phyloP scores from a whole-genome alignment of 306 rosid genomes.

The Vigna hirtella region DNA sequence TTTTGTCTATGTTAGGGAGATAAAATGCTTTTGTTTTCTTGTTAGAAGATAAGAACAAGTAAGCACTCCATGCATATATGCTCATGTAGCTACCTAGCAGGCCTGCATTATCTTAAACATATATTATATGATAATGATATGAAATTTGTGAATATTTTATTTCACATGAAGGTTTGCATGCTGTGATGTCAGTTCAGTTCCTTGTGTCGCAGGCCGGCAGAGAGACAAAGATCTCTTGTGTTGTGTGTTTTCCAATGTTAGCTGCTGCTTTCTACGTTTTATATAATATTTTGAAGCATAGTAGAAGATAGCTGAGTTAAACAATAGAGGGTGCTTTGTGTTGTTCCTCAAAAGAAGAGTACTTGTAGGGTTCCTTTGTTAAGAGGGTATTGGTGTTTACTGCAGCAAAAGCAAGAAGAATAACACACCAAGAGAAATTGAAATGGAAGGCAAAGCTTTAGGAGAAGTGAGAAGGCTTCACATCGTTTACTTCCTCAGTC shows the following conservation, averaged over 20 bases:
- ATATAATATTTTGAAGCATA: constrained; percentile 46
- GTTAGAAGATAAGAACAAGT: not conserved
- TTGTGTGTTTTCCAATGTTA: constrained; percentile 48
- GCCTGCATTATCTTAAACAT: constrained; percentile 50
- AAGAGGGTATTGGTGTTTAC: constrained; percentile 39
- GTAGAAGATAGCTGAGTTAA: not conserved
- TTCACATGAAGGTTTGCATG: constrained; percentile 33
- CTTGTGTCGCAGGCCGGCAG: constrained; percentile 68
- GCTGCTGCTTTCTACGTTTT: constrained; percentile 38
- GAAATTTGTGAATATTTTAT: constrained; percentile 35
- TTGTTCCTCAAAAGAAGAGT: constrained; percentile 53
- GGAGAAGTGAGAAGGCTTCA: constrained; percentile 79
- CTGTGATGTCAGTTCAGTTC: constrained; percentile 42
- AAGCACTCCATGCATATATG: constrained; percentile 26
- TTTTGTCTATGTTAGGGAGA: constrained; percentile 42
- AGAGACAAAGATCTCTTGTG: constrained; percentile 60
- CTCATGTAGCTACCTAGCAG: constrained; percentile 45
- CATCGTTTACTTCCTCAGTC: constrained; percentile 72
- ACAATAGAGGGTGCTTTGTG: constrained; percentile 22
- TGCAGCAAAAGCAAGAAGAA: constrained; percentile 26
- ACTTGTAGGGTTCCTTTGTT: constrained; percentile 5
- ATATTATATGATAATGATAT: constrained; percentile 36
- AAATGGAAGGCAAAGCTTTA: constrained; percentile 65
- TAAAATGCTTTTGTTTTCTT: constrained; percentile 43
- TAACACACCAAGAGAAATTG: constrained; percentile 19